Conservation (phyloP, 495 filamentous ascomycete species). For the Choiromyces venosus region DNA sequence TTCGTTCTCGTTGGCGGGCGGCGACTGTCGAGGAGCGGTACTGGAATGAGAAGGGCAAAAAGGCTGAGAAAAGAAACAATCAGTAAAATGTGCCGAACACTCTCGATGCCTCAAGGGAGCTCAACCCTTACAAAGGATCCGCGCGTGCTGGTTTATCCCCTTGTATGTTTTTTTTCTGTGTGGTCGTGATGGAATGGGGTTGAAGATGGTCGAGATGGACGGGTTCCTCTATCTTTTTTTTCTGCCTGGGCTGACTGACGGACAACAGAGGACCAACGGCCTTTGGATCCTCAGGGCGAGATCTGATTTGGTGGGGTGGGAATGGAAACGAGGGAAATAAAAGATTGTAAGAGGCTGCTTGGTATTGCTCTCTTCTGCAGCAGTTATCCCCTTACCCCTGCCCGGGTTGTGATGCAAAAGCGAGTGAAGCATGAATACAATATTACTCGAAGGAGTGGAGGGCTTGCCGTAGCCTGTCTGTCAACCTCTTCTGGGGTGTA, state of each 20-base stretch:
- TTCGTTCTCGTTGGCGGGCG: neutral
- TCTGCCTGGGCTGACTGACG: neutral
- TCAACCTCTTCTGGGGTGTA: neutral
- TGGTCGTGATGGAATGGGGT: neutral
- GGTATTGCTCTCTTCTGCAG: neutral
- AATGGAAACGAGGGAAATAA: neutral
- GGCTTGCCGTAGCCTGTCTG: neutral
- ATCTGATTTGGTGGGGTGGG: neutral
- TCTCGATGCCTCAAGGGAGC: neutral
- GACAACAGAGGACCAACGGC: neutral
- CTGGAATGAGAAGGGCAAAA: neutral
- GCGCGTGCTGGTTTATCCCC: neutral
- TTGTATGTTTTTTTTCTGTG: neutral
- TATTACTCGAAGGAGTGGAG: neutral
- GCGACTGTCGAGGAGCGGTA: neutral
- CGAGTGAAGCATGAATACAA: neutral
- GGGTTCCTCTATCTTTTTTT: neutral
- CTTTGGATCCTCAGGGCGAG: neutral
- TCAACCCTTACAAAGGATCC: neutral
- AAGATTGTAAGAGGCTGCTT: neutral
- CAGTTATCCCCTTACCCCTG: neutral
- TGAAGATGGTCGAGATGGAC: neutral
- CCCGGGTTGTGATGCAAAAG: neutral
- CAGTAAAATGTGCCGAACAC: neutral
- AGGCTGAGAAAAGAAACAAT: neutral